These are phyloP conservation scores for Candida manassasensis DNA, from an alignment of 805 yeast genomes.

Conservation along the genomic window DNA sequence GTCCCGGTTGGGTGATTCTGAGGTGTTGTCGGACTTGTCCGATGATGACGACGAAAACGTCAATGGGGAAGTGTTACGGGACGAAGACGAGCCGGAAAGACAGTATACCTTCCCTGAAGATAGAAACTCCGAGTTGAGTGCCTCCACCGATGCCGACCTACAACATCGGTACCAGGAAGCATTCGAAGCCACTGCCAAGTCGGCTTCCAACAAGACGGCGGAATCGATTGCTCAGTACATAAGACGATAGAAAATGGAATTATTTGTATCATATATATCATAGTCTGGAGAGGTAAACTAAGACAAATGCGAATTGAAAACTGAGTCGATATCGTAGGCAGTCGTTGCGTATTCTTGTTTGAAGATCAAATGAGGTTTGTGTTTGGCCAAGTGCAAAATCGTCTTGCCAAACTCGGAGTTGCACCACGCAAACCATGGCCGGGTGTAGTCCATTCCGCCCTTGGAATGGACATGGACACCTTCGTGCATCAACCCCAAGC, in stretches of 20 bases:
- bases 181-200: conserved; percentile 56
- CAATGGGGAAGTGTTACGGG: conserved; percentile 45
- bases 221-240: conserved; percentile 69
- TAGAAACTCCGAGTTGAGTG: conserved; percentile 55
- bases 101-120: conserved; percentile 71
- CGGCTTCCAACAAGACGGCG: conserved; percentile 62
- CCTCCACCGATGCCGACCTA: conserved; percentile 43
- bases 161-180: conserved; percentile 73
- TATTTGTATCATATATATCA: no score
- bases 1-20: conserved; percentile 30
- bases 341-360: conserved; percentile 30
- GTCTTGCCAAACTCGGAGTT: conserved; percentile 89
- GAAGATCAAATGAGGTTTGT: conserved; percentile 71
- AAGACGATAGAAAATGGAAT: no score
- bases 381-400: conserved; percentile 65
- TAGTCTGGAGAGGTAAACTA: no score
- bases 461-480: conserved; percentile 60
- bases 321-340: conserved; percentile 28
- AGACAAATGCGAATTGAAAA: conserved; percentile 12
- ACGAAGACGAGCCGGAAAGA: conserved; percentile 45
- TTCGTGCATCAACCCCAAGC: conserved; percentile 82
- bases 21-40: conserved; percentile 49
- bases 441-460: conserved; percentile 48
- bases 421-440: conserved; percentile 95
- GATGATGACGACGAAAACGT: conserved; percentile 50